Evolutionary conservation across 352 stramenopile genomes (phyloP), one percentile per base, ranked within the genome.

Genomic region (Globisporangium cederbergense): DNA sequence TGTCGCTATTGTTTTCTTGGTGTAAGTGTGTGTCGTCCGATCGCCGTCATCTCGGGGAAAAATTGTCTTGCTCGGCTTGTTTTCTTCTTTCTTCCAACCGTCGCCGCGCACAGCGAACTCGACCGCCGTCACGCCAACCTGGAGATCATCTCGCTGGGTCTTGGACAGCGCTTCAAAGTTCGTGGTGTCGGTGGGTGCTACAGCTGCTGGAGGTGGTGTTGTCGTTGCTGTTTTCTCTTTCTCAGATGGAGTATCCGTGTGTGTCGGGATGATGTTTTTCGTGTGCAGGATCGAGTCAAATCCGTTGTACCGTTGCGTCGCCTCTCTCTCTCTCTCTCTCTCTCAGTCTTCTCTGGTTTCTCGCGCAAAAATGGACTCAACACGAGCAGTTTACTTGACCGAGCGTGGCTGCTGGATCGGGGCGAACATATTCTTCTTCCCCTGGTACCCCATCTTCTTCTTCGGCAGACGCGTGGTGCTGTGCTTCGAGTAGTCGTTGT

Each of bases 391-490:
- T 46, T 86, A 91, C 64, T 91, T 89, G 63, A 88, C 71, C 71
- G 79, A 83, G 61, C 82, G 79, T 53, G 82, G 82, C 73, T 91
- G 82, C 67, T 89, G 82, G 46, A 89, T 72, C 46, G 75, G 61
- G 51, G 71, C 73, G 66, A 79, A 85, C 65, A 64, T 68, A 55
- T 79, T 84, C 56, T 76, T 73, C 72, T 79, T 79, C 47, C 67
- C 58, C 64, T 79, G 67, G 60, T 68, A 79, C 64, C 71, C 65
- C 18, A 68, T 7, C 46, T 76, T 70, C 70, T 89, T 88, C 43
- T 74, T 78, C 10, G 72, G 72, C 43, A 68, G 34, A 42, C 36
- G 70, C 43, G 62, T 66, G 22, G 7, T 70, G 62, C 55, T 64
- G 20, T 10, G 53, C 72, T 83, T 77, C 4, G 64, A 47, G 46